Conservation (phyloP, 1,139 yeast species). For the Hyphopichia burtonii region DNA sequence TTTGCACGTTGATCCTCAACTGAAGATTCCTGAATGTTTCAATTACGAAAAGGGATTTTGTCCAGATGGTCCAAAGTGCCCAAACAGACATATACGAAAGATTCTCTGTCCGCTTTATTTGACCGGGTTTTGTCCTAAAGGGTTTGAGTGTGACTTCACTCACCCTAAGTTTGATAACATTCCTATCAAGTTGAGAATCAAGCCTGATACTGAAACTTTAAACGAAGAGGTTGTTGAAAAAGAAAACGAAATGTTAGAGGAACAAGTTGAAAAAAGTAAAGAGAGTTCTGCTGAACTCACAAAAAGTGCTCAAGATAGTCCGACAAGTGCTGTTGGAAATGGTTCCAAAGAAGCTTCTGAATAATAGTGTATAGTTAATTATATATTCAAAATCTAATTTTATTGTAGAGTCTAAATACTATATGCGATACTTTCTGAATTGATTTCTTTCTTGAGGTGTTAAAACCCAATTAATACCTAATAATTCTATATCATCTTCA, state of each 20-base stretch:
- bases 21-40: conserved; percentile 82
- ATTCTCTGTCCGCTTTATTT: conserved; percentile 79
- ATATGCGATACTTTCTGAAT: conserved; percentile 49
- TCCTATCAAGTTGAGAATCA: conserved; percentile 48
- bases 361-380: conserved; percentile 9
- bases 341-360: no score
- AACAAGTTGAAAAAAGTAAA: conserved; percentile 3
- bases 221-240: conserved; percentile 5
- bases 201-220: conserved; percentile 36
- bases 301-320: no score
- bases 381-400: no score
- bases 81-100: conserved; percentile 76
- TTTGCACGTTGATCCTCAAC: conserved; percentile 86
- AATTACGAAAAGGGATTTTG: conserved; percentile 89
- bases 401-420: no score
- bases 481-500: conserved; percentile 36
- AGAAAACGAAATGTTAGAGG: background rate
- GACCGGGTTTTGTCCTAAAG: conserved; percentile 91
- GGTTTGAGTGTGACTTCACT: conserved; percentile 55
- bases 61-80: conserved; percentile 87
- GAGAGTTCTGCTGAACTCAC: no score
- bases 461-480: conserved; percentile 73
- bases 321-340: no score
- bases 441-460: conserved; percentile 71
- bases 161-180: conserved; percentile 62